phyloP scores from a whole-genome alignment of 2,329 filamentous ascomycete species.

The Cordyceps sp. region DNA sequence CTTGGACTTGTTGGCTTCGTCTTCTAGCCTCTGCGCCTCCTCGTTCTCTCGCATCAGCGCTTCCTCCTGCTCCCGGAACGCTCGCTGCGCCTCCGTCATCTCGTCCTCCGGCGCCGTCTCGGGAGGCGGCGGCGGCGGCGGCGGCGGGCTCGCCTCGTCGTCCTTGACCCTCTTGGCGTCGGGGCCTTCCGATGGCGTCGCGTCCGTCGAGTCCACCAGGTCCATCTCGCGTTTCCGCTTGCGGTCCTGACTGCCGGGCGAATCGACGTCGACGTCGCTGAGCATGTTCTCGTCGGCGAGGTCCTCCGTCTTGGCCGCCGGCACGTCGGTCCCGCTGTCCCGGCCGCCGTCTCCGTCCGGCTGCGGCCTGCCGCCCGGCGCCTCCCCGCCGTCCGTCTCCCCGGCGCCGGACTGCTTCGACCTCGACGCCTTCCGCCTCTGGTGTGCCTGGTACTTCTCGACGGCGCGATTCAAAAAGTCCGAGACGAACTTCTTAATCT shows the following conservation, averaged over 20 bases:
- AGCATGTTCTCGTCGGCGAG: slow-evolving; percentile 20
- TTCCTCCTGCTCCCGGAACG: slow-evolving; percentile 31
- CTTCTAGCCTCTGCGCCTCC: slow-evolving; percentile 34
- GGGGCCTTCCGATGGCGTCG: slow-evolving; percentile 38
- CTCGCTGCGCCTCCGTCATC: slow-evolving; percentile 24
- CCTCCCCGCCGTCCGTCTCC: background rate
- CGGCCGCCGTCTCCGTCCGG: background rate
- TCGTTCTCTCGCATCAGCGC: slow-evolving; percentile 35
- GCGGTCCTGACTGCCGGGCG: slow-evolving; percentile 30
- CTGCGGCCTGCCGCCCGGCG: slow-evolving; percentile 5
- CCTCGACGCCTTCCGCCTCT: slow-evolving; percentile 33
- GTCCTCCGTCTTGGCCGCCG: slow-evolving; percentile 3
- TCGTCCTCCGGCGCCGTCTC: slow-evolving; percentile 18
- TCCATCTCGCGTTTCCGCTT: slow-evolving; percentile 47
- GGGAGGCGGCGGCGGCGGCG: slow-evolving; percentile 29
- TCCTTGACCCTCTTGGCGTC: slow-evolving; percentile 36
- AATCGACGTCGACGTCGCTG: slow-evolving; percentile 24
- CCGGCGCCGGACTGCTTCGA: slow-evolving; percentile 2
- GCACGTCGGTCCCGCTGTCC: slow-evolving; percentile 4
- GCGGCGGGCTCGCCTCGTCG: slow-evolving; percentile 25
- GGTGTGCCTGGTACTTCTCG: slow-evolving; percentile 51
- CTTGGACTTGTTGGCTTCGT: slow-evolving; percentile 21
- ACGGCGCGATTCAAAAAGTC: slow-evolving; percentile 80
- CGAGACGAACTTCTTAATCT: slow-evolving; percentile 69
- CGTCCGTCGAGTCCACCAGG: slow-evolving; percentile 20